Evolutionary conservation across 305 asterid genomes (phyloP).

Genomic region (Fraxinus angustifolia): DNA sequence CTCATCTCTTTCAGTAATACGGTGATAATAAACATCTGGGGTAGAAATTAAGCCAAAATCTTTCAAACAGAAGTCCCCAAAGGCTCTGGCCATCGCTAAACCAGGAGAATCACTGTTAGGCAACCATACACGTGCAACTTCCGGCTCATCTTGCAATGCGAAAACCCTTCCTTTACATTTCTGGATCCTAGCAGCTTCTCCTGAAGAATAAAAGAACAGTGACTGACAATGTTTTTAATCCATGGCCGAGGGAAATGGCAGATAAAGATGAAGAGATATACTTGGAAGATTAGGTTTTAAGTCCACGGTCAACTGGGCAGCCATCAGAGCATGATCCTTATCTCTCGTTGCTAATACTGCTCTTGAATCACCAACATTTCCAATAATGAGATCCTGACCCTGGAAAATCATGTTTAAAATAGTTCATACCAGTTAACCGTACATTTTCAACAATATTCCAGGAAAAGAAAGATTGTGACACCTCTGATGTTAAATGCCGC

Average conservation of each 20-base stretch:
- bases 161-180: slow-evolving; percentile 92
- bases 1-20: slow-evolving; percentile 61
- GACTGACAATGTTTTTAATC: not conserved
- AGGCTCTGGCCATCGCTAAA: slow-evolving; percentile 98
- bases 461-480: not conserved
- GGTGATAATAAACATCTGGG: slow-evolving; percentile 88
- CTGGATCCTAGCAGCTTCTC: slow-evolving; percentile 93
- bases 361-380: slow-evolving; percentile 94
- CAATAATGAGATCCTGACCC: slow-evolving; percentile 87
- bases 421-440: not conserved
- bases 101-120: slow-evolving; percentile 98
- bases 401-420: slow-evolving; percentile 27
- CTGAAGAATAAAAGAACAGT: slow-evolving; percentile 34
- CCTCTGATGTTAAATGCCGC: not conserved
- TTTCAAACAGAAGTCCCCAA: slow-evolving; percentile 95
- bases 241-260: not conserved
- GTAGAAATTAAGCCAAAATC: slow-evolving; percentile 92
- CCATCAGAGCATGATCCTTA: slow-evolving; percentile 57
- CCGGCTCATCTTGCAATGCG: slow-evolving; percentile 97
- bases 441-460: not conserved
- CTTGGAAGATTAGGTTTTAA: slow-evolving; percentile 99
- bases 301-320: slow-evolving; percentile 86
- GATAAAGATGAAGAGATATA: slow-evolving; percentile 30
- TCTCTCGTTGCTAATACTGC: slow-evolving; percentile 86
- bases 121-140: slow-evolving; percentile 97